Evolutionary conservation across 768 basidiomycete genomes (phyloP).

Genomic region (Naematelia encephala): DNA sequence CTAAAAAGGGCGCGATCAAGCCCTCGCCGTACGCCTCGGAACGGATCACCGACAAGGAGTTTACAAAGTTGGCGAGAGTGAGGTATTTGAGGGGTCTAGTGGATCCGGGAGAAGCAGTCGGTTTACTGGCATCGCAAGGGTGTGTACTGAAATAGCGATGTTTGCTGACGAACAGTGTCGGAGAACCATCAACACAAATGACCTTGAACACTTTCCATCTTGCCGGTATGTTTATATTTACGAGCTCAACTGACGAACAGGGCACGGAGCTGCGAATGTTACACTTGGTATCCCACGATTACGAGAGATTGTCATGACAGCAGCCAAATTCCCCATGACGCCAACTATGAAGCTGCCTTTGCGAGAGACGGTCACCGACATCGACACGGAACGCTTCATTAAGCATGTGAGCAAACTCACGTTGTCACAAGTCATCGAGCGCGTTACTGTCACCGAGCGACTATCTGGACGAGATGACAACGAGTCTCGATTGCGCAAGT

Average conservation of each 20-base stretch:
- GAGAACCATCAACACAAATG: constrained; percentile 99
- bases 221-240: constrained; percentile 53
- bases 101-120: constrained; percentile 98
- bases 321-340: constrained; percentile 90
- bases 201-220: constrained; percentile 99
- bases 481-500: constrained; percentile 67
- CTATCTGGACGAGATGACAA: constrained; percentile 58
- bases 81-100: constrained; percentile 91
- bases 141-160: constrained; percentile 52
- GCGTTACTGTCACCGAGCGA: constrained; percentile 73
- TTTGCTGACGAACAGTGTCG: constrained; percentile 61
- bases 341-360: constrained; percentile 91
- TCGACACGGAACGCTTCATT: constrained; percentile 72
- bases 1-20: constrained; percentile 43
- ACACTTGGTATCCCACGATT: constrained; percentile 98
- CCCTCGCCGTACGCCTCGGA: constrained; percentile 51
- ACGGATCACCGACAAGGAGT: constrained; percentile 52
- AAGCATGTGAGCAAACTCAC: constrained; percentile 80
- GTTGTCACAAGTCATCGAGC: constrained; percentile 82
- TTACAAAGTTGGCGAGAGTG: constrained; percentile 79
- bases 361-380: constrained; percentile 56
- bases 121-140: constrained; percentile 95
- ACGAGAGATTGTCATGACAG: constrained; percentile 98
- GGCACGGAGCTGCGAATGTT: constrained; percentile 98
- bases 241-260: constrained; percentile 43